Percentiles rank a stretch among this genome's conserved stretches.
These are phyloP conservation scores for Arthrocladium fulminans DNA, from an alignment of 2,329 filamentous ascomycete genomes.

Conservation along the genomic window DNA sequence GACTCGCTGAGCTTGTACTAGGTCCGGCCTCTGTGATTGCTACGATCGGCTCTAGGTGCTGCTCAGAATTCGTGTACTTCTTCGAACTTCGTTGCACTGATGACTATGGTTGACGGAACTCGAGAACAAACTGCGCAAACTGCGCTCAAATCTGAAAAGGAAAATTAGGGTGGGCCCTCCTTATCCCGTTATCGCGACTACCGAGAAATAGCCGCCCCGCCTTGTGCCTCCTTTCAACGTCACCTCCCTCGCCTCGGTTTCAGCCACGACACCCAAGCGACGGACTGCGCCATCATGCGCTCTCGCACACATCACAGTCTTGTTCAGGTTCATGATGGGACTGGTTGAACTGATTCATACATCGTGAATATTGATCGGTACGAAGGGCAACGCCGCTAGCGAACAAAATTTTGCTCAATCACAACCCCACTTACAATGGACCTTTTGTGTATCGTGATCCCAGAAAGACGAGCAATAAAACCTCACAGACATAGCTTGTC, in stretches of 20 bases:
- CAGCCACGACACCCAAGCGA: background rate
- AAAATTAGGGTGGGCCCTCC: background rate
- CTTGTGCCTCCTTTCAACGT: background rate
- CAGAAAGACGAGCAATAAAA: too few species aligned
- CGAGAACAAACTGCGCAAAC: background rate
- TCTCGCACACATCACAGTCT: too few species aligned
- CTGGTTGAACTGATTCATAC: conserved; percentile 4
- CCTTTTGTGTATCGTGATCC: background rate
- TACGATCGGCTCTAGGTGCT: too few species aligned
- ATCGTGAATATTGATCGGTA: conserved; percentile 1
- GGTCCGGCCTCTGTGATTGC: too few species aligned
- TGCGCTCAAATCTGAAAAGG: background rate
- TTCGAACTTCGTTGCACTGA: background rate
- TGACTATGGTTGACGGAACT: background rate
- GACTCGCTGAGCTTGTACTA: too few species aligned
- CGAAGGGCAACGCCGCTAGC: background rate
- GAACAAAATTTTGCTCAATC: background rate
- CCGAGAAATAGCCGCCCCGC: background rate
- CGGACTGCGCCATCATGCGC: background rate
- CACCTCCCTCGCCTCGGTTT: background rate
- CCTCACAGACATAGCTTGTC: background rate
- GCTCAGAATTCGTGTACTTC: too few species aligned
- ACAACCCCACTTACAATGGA: background rate
- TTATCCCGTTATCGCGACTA: background rate
- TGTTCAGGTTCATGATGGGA: too few species aligned